Evolutionary conservation across 306 rosid species (phyloP).

Genomic region (Vigna unguiculata): DNA sequence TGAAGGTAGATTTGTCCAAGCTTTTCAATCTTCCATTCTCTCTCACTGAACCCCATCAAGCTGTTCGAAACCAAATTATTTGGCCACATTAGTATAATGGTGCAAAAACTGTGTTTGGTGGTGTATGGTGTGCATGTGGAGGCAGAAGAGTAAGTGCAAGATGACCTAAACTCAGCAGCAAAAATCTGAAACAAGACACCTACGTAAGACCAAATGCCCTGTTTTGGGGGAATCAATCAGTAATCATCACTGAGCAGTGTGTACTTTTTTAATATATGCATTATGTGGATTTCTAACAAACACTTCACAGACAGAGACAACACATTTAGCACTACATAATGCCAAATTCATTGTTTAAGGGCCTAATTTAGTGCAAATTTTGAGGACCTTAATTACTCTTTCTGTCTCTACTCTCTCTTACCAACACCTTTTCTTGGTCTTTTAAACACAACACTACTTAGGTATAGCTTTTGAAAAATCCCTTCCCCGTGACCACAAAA

Average conservation of each 20-base stretch:
- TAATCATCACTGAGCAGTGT: slow-evolving; percentile 30
- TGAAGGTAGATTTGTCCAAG: too few relatives aligned
- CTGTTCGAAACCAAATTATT: too few relatives aligned
- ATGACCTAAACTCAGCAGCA: background rate
- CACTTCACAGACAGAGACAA: background rate
- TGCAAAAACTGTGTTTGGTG: too few relatives aligned
- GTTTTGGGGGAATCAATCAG: slow-evolving; percentile 24
- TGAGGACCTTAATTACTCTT: slow-evolving; percentile 19
- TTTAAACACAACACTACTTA: background rate
- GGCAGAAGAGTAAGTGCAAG: background rate
- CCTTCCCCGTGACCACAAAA: background rate
- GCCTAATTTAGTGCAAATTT: background rate
- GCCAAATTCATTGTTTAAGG: background rate
- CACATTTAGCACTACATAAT: slow-evolving; percentile 29
- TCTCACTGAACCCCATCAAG: too few relatives aligned
- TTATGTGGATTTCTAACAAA: background rate
- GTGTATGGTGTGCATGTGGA: too few relatives aligned
- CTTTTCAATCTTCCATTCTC: too few relatives aligned
- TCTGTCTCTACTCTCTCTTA: slow-evolving; percentile 10
- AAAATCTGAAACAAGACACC: slow-evolving; percentile 2
- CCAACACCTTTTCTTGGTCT: slow-evolving; percentile 16
- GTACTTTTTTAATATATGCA: background rate
- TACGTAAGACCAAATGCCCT: slow-evolving; percentile 10
- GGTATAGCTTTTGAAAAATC: background rate
- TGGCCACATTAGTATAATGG: too few relatives aligned